Conservation (phyloP, 208 protist species). For the Leishmania major region DNA sequence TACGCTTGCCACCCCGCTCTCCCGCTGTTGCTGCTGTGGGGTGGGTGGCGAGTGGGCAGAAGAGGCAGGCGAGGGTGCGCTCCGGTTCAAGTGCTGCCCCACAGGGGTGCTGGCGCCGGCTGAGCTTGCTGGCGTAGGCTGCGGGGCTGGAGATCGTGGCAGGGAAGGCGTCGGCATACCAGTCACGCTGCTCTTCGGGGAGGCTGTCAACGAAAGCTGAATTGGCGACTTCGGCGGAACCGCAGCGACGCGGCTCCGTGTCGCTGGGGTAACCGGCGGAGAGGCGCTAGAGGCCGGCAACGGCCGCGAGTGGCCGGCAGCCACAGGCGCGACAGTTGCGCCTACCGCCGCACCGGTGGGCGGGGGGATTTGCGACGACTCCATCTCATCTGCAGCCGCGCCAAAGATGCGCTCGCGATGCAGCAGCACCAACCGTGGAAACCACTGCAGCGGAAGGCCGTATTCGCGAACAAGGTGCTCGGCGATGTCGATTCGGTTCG, state of each 20-base stretch:
- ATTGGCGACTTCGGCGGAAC: constrained; percentile 25
- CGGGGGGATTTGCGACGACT: not conserved
- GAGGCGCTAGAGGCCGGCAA: constrained; percentile 15
- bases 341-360: not conserved
- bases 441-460: constrained; percentile 72
- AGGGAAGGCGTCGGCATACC: not conserved
- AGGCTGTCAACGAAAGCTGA: constrained; percentile 8
- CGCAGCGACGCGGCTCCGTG: constrained; percentile 4
- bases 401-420: constrained; percentile 24
- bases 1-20: not conserved
- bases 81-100: not conserved
- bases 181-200: not conserved
- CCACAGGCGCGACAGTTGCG: not conserved
- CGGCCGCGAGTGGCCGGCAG: constrained; percentile 1
- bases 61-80: not conserved
- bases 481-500: constrained; percentile 57
- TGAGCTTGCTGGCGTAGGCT: not conserved
- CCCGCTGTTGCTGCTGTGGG: not conserved
- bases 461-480: constrained; percentile 63
- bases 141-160: not conserved
- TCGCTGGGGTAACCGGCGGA: constrained; percentile 24
- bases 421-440: constrained; percentile 53
- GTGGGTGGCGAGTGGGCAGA: constrained; percentile 4
- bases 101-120: not conserved
- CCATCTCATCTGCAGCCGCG: not conserved